phyloP scores from a whole-genome alignment of 73 alveolate species.

The Paramecium primaurelia region DNA sequence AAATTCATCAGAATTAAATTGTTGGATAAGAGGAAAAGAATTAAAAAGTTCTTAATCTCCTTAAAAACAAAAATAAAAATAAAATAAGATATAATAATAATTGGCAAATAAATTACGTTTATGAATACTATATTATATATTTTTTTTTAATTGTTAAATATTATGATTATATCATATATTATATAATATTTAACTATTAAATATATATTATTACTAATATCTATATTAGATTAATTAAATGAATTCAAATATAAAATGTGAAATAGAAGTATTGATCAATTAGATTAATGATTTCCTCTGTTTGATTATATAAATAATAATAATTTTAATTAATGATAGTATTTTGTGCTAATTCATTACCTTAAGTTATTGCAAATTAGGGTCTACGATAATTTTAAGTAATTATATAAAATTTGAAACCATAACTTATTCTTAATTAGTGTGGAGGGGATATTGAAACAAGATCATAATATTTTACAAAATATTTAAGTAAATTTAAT shows the following conservation, averaged over 20 bases:
- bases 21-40: neutral
- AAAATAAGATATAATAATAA: neutral
- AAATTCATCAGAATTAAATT: neutral
- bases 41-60: neutral
- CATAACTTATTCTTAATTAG: neutral
- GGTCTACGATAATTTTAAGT: neutral
- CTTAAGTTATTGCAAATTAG: neutral
- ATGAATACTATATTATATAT: neutral
- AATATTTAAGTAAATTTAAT: neutral
- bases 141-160: too few species aligned
- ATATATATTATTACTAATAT: too few species aligned
- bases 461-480: neutral
- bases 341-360: slow-evolving; percentile 5
- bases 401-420: neutral
- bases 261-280: too few species aligned
- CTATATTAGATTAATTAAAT: too few species aligned
- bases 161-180: too few species aligned
- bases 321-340: neutral
- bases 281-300: neutral
- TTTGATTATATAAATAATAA: neutral
- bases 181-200: too few species aligned
- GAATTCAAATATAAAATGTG: too few species aligned
- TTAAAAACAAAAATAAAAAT: neutral
- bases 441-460: neutral
- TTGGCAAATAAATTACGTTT: neutral